phyloP scores from a whole-genome alignment of 2,329 filamentous ascomycete genomes.

The Neofusicoccum kwambonambiense region DNA sequence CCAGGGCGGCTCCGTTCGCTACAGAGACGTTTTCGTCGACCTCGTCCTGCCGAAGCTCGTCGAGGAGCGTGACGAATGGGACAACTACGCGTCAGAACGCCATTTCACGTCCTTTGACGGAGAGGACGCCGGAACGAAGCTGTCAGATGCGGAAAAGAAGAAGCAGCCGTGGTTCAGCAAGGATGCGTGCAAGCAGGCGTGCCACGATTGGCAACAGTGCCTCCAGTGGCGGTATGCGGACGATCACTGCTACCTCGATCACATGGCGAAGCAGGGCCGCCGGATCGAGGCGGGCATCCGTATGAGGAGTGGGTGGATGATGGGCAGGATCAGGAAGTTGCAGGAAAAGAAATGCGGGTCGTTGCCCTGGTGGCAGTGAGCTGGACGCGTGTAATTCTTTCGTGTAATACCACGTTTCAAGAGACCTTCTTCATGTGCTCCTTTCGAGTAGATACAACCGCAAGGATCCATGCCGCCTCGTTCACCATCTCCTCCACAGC shows the following conservation, averaged over 20 bases:
- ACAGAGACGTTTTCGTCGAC: conserved; percentile 33
- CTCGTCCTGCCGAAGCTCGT: conserved; percentile 29
- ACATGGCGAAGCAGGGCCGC: conserved; percentile 17
- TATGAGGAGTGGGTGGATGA: conserved; percentile 34
- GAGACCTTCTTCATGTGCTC: too few species aligned
- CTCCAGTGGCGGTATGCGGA: conserved; percentile 34
- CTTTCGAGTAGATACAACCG: too few species aligned
- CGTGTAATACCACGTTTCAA: too few species aligned
- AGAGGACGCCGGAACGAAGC: not conserved
- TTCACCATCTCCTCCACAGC: too few species aligned
- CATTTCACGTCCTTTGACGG: conserved; percentile 22
- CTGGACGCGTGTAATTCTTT: too few species aligned
- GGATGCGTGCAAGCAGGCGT: conserved; percentile 30
- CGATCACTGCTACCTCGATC: conserved; percentile 29
- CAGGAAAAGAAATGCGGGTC: conserved; percentile 25
- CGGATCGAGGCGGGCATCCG: conserved; percentile 21
- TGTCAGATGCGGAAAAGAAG: not conserved
- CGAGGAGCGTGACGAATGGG: conserved; percentile 31
- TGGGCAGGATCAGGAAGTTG: conserved; percentile 30
- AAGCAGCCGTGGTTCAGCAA: conserved; percentile 23
- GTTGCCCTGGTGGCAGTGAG: not conserved
- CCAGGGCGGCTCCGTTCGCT: conserved; percentile 26
- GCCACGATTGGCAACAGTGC: conserved; percentile 30
- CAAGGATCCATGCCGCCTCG: too few species aligned
- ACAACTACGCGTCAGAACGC: conserved; percentile 33